A percentile compares a stretch with the other conserved stretches of the same genome.
Conservation (phyloP, 1,284 basidiomycete genomes). For the Taiwanofungus camphoratus region DNA sequence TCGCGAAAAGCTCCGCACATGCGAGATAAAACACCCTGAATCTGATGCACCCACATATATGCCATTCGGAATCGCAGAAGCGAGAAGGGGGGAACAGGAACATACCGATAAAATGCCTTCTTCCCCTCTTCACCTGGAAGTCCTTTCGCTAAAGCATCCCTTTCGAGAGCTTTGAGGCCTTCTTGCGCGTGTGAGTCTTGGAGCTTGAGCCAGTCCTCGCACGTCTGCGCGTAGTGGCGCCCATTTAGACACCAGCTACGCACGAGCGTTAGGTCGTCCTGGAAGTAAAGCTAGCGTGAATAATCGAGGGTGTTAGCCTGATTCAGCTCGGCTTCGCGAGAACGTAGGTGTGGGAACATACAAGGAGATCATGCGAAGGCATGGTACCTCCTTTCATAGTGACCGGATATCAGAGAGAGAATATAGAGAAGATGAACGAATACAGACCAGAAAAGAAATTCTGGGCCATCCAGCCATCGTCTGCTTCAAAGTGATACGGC, state of each 20-base stretch:
- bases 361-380: conserved; percentile 65
- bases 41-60: conserved; percentile 24
- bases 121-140: conserved; percentile 45
- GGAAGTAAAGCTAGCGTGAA: conserved; percentile 74
- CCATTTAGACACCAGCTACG: conserved; percentile 65
- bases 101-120: conserved; percentile 55
- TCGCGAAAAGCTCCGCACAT: conserved; percentile 68
- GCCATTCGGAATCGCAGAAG: neutral
- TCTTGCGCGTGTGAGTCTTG: conserved; percentile 46
- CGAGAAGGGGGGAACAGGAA: neutral
- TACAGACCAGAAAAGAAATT: conserved; percentile 66
- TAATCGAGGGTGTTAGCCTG: neutral
- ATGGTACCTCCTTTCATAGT: conserved; percentile 48
- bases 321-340: neutral
- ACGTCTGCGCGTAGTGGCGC: conserved; percentile 60
- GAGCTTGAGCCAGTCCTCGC: conserved; percentile 63
- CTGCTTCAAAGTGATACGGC: conserved; percentile 72
- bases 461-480: conserved; percentile 75
- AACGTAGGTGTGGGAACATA: conserved; percentile 23
- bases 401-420: conserved; percentile 19
- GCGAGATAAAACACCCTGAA: conserved; percentile 76
- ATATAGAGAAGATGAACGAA: neutral
- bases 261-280: conserved; percentile 55
- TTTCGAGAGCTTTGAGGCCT: conserved; percentile 48
- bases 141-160: conserved; percentile 44